Evolutionary conservation across 331 rosid genomes (phyloP), one percentile per base, ranked within the genome.

Genomic region (Rhamnella rubrinervis): DNA sequence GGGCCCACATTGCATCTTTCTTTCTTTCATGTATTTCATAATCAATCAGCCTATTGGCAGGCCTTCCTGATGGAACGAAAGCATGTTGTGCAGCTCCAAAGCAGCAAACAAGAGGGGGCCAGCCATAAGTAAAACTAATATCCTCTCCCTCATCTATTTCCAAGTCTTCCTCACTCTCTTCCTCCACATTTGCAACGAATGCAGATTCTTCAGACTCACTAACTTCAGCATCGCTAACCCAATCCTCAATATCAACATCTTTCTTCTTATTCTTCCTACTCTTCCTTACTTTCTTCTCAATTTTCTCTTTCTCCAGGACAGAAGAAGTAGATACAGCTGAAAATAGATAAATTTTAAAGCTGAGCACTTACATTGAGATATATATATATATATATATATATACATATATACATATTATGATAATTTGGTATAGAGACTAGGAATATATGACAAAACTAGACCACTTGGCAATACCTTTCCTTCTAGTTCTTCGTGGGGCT

Each of bases 41-140:
- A 74, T 91, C 74, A 51, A 88, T 20, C 61, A 93, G 92, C 83
- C 98, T 82, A 71, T 91, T 91, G 71, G 97, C 88, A 0, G 89
- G 88, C 82, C 96, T 81, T 71, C 96, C 98, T 0, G 95, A 88
- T 62, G 91, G 95, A 84, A 93, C 96, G 67, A 93, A 93, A 61
- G 89, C 88, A 80, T 93, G 92, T 31, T 88, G 98, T 4, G 88
- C 95, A 35, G 97, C 88, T 70, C 98, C 98, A 58, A 93, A 90
- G 86, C 98, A 93, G 77, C 98, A 93, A 47, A 91, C 95, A 74
- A 93, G 98, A 40, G 97, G 97, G 70, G 98, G 98, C 98, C 97
- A 93, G 61, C 90, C 87, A 59, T 90, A 90, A 13, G 96, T 79
- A 55, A 39, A 68, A 61, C 97, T 91, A 66, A 85, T 80, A 71